phyloP scores from a whole-genome alignment of 2,329 filamentous ascomycete genomes.

The Aspergillus sp. region DNA sequence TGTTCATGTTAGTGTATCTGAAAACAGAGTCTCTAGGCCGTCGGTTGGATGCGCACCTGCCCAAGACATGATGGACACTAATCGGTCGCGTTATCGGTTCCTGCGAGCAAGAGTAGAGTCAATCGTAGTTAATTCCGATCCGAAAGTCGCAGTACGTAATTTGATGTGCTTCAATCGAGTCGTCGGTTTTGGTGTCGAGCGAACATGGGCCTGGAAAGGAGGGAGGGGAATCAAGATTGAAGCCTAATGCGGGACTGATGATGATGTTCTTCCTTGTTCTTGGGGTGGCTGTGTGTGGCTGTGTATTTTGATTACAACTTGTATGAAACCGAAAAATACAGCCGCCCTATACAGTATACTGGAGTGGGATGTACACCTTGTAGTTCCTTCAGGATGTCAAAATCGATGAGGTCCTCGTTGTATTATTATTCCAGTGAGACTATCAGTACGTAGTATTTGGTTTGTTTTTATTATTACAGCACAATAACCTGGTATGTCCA shows the following conservation, averaged over 20 bases:
- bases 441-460: too few relatives aligned
- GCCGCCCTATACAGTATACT: not conserved
- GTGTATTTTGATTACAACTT: conserved; percentile 1
- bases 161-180: not conserved
- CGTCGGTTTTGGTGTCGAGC: not conserved
- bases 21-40: not conserved
- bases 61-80: conserved; percentile 64
- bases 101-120: not conserved
- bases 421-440: too few relatives aligned
- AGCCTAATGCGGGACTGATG: conserved; percentile 19
- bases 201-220: conserved; percentile 3
- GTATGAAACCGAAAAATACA: conserved; percentile 8
- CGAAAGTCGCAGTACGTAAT: not conserved
- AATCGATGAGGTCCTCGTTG: too few relatives aligned
- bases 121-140: not conserved
- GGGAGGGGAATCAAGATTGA: conserved; percentile 9
- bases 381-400: too few relatives aligned
- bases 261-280: conserved; percentile 8
- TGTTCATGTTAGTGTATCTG: conserved; percentile 5
- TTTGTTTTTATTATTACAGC: too few relatives aligned
- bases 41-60: conserved; percentile 53
- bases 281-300: conserved; percentile 16
- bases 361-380: too few relatives aligned
- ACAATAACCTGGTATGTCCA: too few relatives aligned
- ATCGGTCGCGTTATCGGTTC: not conserved